These are phyloP conservation scores for Albifimbria verrucaria DNA, from an alignment of 2,329 filamentous ascomycete genomes.

Conservation along the genomic window DNA sequence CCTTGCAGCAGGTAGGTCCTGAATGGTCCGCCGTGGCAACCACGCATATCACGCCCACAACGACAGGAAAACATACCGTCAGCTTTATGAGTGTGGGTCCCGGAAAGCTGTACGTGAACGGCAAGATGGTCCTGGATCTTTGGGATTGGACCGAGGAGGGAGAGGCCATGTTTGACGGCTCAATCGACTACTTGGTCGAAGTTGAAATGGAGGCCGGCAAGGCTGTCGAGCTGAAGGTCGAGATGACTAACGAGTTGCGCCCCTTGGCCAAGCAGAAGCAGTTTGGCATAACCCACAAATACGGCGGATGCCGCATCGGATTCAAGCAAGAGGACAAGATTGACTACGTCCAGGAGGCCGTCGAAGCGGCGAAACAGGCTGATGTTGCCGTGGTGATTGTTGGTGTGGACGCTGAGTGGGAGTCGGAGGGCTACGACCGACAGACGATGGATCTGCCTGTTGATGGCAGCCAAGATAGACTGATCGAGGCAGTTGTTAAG, in stretches of 20 bases:
- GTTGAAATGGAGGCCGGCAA: slow-evolving; percentile 57
- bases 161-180: slow-evolving; percentile 69
- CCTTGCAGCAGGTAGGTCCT: slow-evolving; percentile 54
- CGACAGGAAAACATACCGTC: slow-evolving; percentile 60
- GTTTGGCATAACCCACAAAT: slow-evolving; percentile 58
- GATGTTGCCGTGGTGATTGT: slow-evolving; percentile 68
- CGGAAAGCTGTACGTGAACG: slow-evolving; percentile 58
- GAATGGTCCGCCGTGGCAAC: slow-evolving; percentile 64
- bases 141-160: slow-evolving; percentile 69
- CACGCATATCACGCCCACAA: slow-evolving; percentile 55
- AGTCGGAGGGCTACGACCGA: slow-evolving; percentile 70
- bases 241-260: slow-evolving; percentile 59
- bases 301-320: slow-evolving; percentile 68
- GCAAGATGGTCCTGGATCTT: slow-evolving; percentile 57
- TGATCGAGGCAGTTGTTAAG: slow-evolving; percentile 59
- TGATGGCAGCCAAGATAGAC: slow-evolving; percentile 49
- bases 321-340: slow-evolving; percentile 64
- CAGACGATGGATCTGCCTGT: slow-evolving; percentile 70
- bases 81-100: slow-evolving; percentile 67
- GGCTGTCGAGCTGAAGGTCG: slow-evolving; percentile 51
- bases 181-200: slow-evolving; percentile 60
- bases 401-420: slow-evolving; percentile 71
- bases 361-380: slow-evolving; percentile 56
- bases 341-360: slow-evolving; percentile 62
- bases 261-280: slow-evolving; percentile 57